phyloP scores from a whole-genome alignment of 192 early-diverging fungal species.

The Neocallimastix lanati region DNA sequence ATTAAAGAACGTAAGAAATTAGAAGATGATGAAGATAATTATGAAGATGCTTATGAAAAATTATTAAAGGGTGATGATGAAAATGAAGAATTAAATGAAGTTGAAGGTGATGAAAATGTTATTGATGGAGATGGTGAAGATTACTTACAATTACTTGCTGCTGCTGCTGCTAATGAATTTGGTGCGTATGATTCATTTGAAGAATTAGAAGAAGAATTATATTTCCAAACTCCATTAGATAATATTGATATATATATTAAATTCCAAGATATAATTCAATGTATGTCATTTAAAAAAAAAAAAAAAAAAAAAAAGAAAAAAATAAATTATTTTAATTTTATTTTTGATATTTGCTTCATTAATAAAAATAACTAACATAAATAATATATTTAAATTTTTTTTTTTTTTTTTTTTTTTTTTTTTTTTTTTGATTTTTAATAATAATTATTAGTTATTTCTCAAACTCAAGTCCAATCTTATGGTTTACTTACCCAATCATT shows the following conservation, averaged over 20 bases:
- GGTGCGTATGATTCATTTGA: constrained; percentile 22
- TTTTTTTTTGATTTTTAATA: too few relatives aligned
- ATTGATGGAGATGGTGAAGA: constrained; percentile 41
- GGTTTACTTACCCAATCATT: neutral
- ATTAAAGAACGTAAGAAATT: neutral
- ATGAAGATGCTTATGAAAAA: constrained; percentile 19
- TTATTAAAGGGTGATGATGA: constrained; percentile 31
- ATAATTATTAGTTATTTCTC: too few relatives aligned
- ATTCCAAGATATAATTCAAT: constrained; percentile 31
- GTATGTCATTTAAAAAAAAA: too few relatives aligned
- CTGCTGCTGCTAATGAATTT: constrained; percentile 2
- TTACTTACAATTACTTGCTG: constrained; percentile 36
- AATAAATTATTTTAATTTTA: too few relatives aligned
- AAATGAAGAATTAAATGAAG: neutral
- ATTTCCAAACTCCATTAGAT: constrained; percentile 63
- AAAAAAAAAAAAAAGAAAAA: too few relatives aligned
- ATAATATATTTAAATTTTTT: too few relatives aligned
- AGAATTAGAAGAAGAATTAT: constrained; percentile 52
- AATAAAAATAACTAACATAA: too few relatives aligned
- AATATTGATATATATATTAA: constrained; percentile 50
- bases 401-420: too few relatives aligned
- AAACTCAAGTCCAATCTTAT: neutral
- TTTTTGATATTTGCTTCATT: too few relatives aligned
- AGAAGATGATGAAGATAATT: constrained; percentile 1
- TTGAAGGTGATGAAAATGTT: constrained; percentile 20